Percentiles rank a stretch among this genome's conserved stretches.
These are phyloP conservation scores for Noccaea bulbosa DNA, from an alignment of 345 rosid genomes.

Conservation along the genomic window DNA sequence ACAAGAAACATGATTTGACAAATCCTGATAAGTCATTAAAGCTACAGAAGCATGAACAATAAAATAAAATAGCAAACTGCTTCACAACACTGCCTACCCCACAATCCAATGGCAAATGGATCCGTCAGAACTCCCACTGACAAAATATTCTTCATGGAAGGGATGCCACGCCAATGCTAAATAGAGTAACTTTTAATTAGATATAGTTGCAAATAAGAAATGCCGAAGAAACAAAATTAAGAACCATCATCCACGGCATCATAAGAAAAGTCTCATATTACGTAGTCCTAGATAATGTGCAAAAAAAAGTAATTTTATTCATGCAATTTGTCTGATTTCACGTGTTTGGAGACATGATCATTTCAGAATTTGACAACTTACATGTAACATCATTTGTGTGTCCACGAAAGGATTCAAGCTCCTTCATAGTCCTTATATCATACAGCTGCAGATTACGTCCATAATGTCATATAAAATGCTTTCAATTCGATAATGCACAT, in stretches of 20 bases:
- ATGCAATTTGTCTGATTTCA: constrained; percentile 8
- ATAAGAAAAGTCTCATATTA: constrained; percentile 8
- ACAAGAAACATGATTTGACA: constrained; percentile 21
- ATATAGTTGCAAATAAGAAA: constrained; percentile 21
- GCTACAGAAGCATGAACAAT: neutral
- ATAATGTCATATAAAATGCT: constrained; percentile 26
- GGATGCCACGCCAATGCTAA: constrained; percentile 99
- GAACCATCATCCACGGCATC: neutral
- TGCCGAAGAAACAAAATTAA: constrained; percentile 13
- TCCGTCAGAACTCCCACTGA: constrained; percentile 95
- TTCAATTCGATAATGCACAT: neutral
- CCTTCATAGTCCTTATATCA: constrained; percentile 98
- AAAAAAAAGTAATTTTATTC: constrained; percentile 3
- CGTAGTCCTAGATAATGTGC: constrained; percentile 12
- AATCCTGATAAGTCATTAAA: constrained; percentile 7
- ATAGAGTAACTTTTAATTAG: constrained; percentile 23
- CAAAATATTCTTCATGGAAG: constrained; percentile 96
- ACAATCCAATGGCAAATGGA: constrained; percentile 96
- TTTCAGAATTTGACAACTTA: constrained; percentile 49
- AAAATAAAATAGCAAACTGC: neutral
- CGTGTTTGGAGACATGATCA: constrained; percentile 28
- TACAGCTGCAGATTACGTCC: constrained; percentile 65
- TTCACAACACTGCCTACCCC: constrained; percentile 58
- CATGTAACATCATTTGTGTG: constrained; percentile 93
- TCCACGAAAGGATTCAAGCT: constrained; percentile 97